Evolutionary conservation across 2,329 filamentous ascomycete species (phyloP), one percentile per base, ranked within the genome.

Genomic region (Aspergillus transmontanensis): DNA sequence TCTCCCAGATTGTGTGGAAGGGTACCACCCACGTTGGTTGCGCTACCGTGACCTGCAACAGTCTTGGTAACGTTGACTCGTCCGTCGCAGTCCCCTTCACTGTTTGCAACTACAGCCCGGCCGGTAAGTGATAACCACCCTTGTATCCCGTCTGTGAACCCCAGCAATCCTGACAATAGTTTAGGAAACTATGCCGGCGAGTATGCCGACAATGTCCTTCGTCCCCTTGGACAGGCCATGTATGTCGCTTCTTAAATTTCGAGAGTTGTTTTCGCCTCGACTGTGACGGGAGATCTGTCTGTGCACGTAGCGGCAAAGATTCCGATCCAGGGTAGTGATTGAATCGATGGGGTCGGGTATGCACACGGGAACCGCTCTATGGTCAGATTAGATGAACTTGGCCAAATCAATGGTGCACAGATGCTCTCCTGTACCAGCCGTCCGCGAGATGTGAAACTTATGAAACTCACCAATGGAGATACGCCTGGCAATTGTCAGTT

Each of bases 31-130:
- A 82, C 45, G 81, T 93, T 59, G 91, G 89, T 68, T 94, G 91
- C 75, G 83, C 82, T 58, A 86, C 78, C 32, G 72, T 76, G 23
- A 65, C 68, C 77, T 87, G 82, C 84, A 28, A 67, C 34, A 71
- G 63, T 59, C 75, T 85, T 50, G 75, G 71, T 58, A 81, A 82
- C 66, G 76, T 78, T 54, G 79, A 78, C 58, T 72, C 73, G 62
- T 72, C 75, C 57, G 70, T 80, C 32, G 60, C 83, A 43, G 80
- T 88, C n/a, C 88, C 86, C 80, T 93, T 87, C 83, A 94, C 91
- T 34, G 92, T 96, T 72, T 97, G 93, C 89, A 94, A 97, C 86
- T 97, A 97, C 83, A 82, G 81, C 69, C 85, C 88, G 65, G 81
- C 87, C 66, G 93, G 92, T 91, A 87, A 78, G 87, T 78, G 32